Evolutionary conservation across 208 protist genomes (phyloP).

Genomic region (Vickermania spadyakhi): DNA sequence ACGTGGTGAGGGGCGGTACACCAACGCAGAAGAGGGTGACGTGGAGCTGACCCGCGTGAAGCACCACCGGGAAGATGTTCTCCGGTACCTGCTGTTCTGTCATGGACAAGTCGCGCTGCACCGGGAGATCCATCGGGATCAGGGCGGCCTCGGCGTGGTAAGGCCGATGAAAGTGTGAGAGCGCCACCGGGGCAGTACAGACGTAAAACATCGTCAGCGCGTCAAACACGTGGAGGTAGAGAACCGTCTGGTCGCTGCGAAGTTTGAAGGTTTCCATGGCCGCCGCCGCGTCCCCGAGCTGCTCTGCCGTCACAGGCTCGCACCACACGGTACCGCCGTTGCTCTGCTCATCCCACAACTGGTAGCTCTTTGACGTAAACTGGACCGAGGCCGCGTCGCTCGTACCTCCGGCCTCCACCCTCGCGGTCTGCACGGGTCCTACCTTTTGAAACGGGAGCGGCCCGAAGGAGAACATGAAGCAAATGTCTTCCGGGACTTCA

Average conservation of each 20-base stretch:
- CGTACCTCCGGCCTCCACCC: constrained; percentile 46
- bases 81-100: constrained; percentile 53
- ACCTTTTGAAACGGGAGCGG: constrained; percentile 70
- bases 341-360: constrained; percentile 2
- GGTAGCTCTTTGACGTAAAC: constrained; percentile 36
- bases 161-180: constrained; percentile 64
- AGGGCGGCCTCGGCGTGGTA: constrained; percentile 47
- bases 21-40: constrained; percentile 70
- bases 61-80: constrained; percentile 62
- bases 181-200: constrained; percentile 36
- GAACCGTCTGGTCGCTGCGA: constrained; percentile 13
- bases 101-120: constrained; percentile 70
- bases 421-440: constrained; percentile 36
- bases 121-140: constrained; percentile 45
- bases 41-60: constrained; percentile 73
- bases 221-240: constrained; percentile 84
- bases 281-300: constrained; percentile 14
- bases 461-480: constrained; percentile 82
- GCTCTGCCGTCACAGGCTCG: constrained; percentile 41
- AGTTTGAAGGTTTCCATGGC: constrained; percentile 62
- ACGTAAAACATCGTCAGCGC: constrained; percentile 88
- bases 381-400: constrained; percentile 16
- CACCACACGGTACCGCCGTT: constrained; percentile 72
- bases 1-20: not conserved
- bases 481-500: constrained; percentile 48